Evolutionary conservation across 73 alveolate species (phyloP), one percentile per base, ranked within the genome.

Genomic region (Stentor coeruleus): DNA sequence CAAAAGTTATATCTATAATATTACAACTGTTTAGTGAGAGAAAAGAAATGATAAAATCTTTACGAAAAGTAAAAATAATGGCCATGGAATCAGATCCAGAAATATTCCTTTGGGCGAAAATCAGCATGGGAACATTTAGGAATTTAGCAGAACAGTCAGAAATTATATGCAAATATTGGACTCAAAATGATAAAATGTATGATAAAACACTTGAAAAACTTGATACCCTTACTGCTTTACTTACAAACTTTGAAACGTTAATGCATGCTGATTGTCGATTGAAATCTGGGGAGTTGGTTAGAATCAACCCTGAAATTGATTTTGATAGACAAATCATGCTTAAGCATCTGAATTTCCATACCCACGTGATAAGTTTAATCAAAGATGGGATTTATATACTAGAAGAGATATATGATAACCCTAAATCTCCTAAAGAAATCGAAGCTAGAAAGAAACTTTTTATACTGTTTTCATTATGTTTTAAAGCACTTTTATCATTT

Each of bases 331-430:
- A 75, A 33, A n/a, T 26, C 26, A 75, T 75, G 84, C 6, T 75
- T 75, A 20, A 40, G 6, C 6, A 75, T 38, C 33, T 75, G 38
- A 39, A 39, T 20, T 15, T 75, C 72, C 59, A 39, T 40, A 37
- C 14, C 80, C 66, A 26, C 39, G 28, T 75, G 6, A 75, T 38
- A 20, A 40, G 20, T 39, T 14, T 75, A 20, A 20, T 75, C 14
- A 75, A 75, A 38, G 83, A 75, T 38, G 77, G 83, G 80, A 39
- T 75, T 28, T 39, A 75, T 35, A 75, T 35, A 14, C 83, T 75
- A 1, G 83, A 20, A 0, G 30, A n/a, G 1, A 14, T 40, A 31
- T 75, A 20, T 75, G 72, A 40, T n/a, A 15, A 15, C 2, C 35
- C 26, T 14, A 35, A 40, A 49, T 11, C 66, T 2, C 33, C 14